These are phyloP conservation scores for Crithidia expoeki DNA, from an alignment of 208 protist genomes.

Conservation along the genomic window DNA sequence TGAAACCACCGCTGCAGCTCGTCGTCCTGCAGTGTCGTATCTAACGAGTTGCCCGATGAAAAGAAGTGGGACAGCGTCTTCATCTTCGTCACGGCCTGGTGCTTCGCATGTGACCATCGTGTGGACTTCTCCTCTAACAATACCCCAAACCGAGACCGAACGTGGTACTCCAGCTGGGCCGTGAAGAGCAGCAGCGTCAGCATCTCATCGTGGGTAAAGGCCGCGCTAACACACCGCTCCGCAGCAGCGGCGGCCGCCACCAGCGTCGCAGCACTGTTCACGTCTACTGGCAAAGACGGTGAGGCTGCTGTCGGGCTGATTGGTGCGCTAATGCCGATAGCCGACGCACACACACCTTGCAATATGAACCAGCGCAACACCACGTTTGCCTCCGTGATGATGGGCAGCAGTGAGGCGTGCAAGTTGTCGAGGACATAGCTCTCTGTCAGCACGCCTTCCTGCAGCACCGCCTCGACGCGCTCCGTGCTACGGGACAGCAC, in stretches of 20 bases:
- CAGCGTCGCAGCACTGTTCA: background rate
- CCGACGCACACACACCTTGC: slow-evolving; percentile 54
- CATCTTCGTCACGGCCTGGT: slow-evolving; percentile 62
- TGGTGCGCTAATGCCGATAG: background rate
- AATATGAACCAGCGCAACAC: slow-evolving; percentile 96
- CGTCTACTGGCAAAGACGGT: slow-evolving; percentile 21
- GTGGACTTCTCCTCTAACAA: slow-evolving; percentile 89
- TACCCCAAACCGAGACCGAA: slow-evolving; percentile 88
- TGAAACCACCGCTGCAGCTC: slow-evolving; percentile 95
- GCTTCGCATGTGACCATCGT: slow-evolving; percentile 89
- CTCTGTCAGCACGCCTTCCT: slow-evolving; percentile 93
- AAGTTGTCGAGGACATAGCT: slow-evolving; percentile 95
- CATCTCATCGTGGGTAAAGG: slow-evolving; percentile 63
- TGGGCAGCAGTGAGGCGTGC: slow-evolving; percentile 80
- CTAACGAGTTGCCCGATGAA: slow-evolving; percentile 78
- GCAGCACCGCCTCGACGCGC: slow-evolving; percentile 50
- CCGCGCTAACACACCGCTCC: slow-evolving; percentile 39
- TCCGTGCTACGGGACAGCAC: slow-evolving; percentile 47
- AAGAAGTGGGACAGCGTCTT: slow-evolving; percentile 93
- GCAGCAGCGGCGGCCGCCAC: slow-evolving; percentile 9
- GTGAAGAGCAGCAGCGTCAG: slow-evolving; percentile 93
- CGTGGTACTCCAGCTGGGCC: slow-evolving; percentile 94
- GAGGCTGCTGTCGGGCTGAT: background rate
- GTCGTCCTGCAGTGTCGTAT: slow-evolving; percentile 75
- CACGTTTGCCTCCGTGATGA: slow-evolving; percentile 93